A percentile compares a stretch with the other conserved stretches of the same genome.
Conservation (phyloP, 2,329 filamentous ascomycete species). For the Scleromitrula shiraiana region DNA sequence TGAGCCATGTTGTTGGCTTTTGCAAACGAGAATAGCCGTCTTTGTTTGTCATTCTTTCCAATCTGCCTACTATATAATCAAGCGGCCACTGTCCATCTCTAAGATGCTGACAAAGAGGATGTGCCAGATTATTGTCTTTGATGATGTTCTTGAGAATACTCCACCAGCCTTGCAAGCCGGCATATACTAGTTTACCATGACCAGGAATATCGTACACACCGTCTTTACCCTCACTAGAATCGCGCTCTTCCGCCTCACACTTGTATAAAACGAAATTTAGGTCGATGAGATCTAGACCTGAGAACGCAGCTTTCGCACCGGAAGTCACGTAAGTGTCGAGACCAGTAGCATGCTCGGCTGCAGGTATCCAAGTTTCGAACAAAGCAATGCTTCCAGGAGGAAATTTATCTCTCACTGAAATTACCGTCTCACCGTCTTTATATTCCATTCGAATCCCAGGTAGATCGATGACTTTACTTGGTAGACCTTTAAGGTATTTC, state of each 20-base stretch:
- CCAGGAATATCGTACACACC: slow-evolving; percentile 86
- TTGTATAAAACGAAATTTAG: slow-evolving; percentile 89
- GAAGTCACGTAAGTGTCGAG: slow-evolving; percentile 82
- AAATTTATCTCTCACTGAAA: slow-evolving; percentile 75
- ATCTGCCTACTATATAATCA: slow-evolving; percentile 74
- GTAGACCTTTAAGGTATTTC: slow-evolving; percentile 69
- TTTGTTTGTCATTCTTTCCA: slow-evolving; percentile 63
- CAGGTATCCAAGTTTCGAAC: slow-evolving; percentile 93
- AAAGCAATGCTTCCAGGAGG: slow-evolving; percentile 90
- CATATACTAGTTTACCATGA: slow-evolving; percentile 80
- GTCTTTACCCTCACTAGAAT: slow-evolving; percentile 69
- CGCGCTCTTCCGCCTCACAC: slow-evolving; percentile 81
- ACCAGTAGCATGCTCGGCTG: slow-evolving; percentile 73
- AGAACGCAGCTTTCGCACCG: slow-evolving; percentile 72
- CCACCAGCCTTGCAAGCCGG: slow-evolving; percentile 98
- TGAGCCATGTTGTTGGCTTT: slow-evolving; percentile 68
- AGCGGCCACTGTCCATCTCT: slow-evolving; percentile 87
- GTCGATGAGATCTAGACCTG: slow-evolving; percentile 65
- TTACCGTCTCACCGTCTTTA: slow-evolving; percentile 66
- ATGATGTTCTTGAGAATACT: slow-evolving; percentile 81
- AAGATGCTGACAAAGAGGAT: slow-evolving; percentile 88
- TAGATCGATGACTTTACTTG: slow-evolving; percentile 69
- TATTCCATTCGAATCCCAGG: slow-evolving; percentile 65
- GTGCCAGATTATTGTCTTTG: slow-evolving; percentile 80
- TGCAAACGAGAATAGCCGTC: slow-evolving; percentile 54